phyloP scores from a whole-genome alignment of 306 rosid species.

The Neltuma alba region DNA sequence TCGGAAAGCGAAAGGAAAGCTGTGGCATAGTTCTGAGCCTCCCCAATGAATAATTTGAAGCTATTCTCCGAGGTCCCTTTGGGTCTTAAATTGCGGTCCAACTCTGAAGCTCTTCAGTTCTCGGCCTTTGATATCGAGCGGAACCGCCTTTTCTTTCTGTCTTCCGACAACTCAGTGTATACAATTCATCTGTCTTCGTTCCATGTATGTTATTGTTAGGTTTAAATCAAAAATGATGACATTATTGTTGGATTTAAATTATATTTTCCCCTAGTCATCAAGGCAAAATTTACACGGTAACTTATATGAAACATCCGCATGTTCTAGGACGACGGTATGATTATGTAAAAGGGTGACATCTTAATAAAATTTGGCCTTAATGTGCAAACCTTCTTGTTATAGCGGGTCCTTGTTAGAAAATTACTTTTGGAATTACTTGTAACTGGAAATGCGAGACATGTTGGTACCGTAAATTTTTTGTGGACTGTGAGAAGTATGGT shows the following conservation, averaged over 20 bases:
- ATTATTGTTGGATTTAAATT: neutral
- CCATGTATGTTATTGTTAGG: slow-evolving; percentile 69
- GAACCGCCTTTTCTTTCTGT: slow-evolving; percentile 86
- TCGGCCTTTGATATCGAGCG: slow-evolving; percentile 84
- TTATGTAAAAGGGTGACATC: neutral
- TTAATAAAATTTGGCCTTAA: neutral
- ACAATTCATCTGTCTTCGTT: slow-evolving; percentile 69
- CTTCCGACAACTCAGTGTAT: slow-evolving; percentile 70
- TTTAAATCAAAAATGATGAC: too few relatives aligned
- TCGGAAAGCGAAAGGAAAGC: neutral
- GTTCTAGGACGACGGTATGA: neutral
- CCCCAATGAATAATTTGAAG: slow-evolving; percentile 76
- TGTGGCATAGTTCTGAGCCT: neutral
- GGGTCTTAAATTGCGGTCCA: slow-evolving; percentile 52
- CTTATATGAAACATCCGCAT: neutral
- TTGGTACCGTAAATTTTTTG: neutral
- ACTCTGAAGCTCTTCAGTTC: slow-evolving; percentile 56
- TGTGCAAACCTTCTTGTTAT: neutral
- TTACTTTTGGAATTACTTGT: neutral
- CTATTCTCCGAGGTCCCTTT: slow-evolving; percentile 63
- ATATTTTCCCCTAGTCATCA: neutral
- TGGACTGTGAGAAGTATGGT: neutral
- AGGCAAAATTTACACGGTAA: neutral
- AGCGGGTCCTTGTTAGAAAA: neutral
- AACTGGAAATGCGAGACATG: neutral